Evolutionary conservation across 495 filamentous ascomycete genomes (phyloP).

Genomic region (Platismatia glauca): DNA sequence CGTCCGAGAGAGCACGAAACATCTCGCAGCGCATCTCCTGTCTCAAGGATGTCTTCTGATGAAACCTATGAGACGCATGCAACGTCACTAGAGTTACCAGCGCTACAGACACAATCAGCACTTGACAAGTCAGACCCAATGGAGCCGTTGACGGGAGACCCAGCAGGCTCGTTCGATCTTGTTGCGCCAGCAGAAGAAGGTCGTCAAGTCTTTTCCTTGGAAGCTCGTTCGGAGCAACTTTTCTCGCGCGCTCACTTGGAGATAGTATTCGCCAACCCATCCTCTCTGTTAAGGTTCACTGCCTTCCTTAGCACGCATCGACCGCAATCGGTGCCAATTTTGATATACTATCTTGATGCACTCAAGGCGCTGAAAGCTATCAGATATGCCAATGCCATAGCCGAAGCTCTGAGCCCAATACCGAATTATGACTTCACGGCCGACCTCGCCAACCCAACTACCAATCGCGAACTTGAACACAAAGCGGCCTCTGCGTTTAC

Average conservation of each 20-base stretch:
- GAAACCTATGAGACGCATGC: constrained; percentile 23
- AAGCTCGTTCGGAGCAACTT: constrained; percentile 53
- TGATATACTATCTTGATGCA: constrained; percentile 61
- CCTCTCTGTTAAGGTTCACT: constrained; percentile 54
- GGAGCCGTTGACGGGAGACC: constrained; percentile 22
- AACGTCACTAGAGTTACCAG: constrained; percentile 19
- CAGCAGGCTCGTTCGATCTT: constrained; percentile 25
- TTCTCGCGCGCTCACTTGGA: constrained; percentile 57
- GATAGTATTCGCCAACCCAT: constrained; percentile 52
- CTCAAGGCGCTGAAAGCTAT: constrained; percentile 63
- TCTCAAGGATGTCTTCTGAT: constrained; percentile 18
- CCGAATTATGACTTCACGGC: constrained; percentile 37
- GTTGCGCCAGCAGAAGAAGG: constrained; percentile 23
- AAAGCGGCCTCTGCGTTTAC: constrained; percentile 52
- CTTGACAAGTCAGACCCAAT: constrained; percentile 22
- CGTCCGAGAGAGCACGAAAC: constrained; percentile 10
- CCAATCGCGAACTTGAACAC: constrained; percentile 47
- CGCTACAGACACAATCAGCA: constrained; percentile 22
- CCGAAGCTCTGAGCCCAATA: constrained; percentile 44
- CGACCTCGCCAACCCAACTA: constrained; percentile 35
- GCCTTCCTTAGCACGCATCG: constrained; percentile 66
- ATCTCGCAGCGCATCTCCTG: constrained; percentile 21
- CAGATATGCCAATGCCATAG: constrained; percentile 58
- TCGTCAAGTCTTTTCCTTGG: constrained; percentile 35
- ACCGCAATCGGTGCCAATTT: constrained; percentile 58